Evolutionary conservation across 2,329 filamentous ascomycete species (phyloP).

Genomic region (Leptographium procerum): DNA sequence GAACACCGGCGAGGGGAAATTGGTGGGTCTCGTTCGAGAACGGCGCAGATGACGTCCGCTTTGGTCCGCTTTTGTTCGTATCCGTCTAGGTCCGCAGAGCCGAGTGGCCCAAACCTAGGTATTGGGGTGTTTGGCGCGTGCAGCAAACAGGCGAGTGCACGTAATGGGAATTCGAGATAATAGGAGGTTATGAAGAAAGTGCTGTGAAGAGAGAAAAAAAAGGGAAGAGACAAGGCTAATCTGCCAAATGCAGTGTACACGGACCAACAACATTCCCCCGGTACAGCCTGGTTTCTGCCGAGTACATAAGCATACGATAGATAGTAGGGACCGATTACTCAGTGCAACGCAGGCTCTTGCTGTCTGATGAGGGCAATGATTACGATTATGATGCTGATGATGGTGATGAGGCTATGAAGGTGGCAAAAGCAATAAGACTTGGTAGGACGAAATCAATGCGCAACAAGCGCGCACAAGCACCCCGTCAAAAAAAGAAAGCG

Average conservation of each 20-base stretch:
- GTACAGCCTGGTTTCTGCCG: neutral
- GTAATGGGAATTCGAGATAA: too few relatives aligned
- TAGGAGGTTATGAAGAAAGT: neutral
- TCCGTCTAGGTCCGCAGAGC: neutral
- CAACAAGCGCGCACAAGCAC: neutral
- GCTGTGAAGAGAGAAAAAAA: neutral
- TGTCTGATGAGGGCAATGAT: neutral
- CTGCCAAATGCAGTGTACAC: neutral
- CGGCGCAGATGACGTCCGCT: too few relatives aligned
- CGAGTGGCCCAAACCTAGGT: too few relatives aligned
- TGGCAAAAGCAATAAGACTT: too few relatives aligned
- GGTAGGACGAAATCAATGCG: neutral
- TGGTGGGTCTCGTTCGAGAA: neutral
- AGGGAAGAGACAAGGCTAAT: neutral
- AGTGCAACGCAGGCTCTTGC: neutral
- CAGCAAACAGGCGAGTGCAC: too few relatives aligned
- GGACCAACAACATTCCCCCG: neutral
- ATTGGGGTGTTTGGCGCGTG: too few relatives aligned
- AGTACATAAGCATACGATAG: neutral
- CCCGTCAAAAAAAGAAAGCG: neutral
- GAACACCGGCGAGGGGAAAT: neutral
- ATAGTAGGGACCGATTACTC: neutral
- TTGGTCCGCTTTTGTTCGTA: too few relatives aligned
- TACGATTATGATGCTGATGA: neutral
- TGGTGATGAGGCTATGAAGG: neutral